These are phyloP conservation scores for Microsporum ferrugineum DNA, from an alignment of 2,329 filamentous ascomycete species.

Conservation along the genomic window DNA sequence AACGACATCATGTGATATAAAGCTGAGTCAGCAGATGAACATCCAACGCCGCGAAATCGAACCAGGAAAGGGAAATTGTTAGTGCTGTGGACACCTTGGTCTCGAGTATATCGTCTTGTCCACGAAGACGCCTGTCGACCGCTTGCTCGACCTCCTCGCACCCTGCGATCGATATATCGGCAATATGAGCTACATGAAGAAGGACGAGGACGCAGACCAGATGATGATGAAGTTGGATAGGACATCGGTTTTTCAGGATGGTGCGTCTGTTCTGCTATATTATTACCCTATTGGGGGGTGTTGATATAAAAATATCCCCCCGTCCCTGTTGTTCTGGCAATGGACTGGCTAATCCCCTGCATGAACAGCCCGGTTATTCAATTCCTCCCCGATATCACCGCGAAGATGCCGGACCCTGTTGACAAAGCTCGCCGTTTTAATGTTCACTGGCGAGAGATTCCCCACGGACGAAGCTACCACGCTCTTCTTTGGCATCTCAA, in stretches of 20 bases:
- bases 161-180: slow-evolving; percentile 8
- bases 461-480: slow-evolving; percentile 94
- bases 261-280: slow-evolving; percentile 37
- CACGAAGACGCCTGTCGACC: slow-evolving; percentile 2
- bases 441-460: slow-evolving; percentile 96
- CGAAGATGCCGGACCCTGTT: slow-evolving; percentile 94
- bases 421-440: slow-evolving; percentile 89
- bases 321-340: neutral
- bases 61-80: slow-evolving; percentile 3
- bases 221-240: slow-evolving; percentile 94
- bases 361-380: slow-evolving; percentile 80
- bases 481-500: slow-evolving; percentile 97
- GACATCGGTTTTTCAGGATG: slow-evolving; percentile 97
- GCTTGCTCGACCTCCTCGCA: neutral
- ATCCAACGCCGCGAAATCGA: neutral
- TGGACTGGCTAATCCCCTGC: neutral
- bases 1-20: neutral
- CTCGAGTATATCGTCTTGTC: neutral
- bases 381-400: slow-evolving; percentile 90
- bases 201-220: slow-evolving; percentile 93
- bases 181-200: slow-evolving; percentile 92
- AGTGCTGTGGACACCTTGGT: slow-evolving; percentile 5
- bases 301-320: neutral
- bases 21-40: neutral
- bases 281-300: neutral